A percentile compares a stretch with the other conserved stretches of the same genome.
Evolutionary conservation across 768 basidiomycete species (phyloP).

Genomic region (Saitozyma sp.): DNA sequence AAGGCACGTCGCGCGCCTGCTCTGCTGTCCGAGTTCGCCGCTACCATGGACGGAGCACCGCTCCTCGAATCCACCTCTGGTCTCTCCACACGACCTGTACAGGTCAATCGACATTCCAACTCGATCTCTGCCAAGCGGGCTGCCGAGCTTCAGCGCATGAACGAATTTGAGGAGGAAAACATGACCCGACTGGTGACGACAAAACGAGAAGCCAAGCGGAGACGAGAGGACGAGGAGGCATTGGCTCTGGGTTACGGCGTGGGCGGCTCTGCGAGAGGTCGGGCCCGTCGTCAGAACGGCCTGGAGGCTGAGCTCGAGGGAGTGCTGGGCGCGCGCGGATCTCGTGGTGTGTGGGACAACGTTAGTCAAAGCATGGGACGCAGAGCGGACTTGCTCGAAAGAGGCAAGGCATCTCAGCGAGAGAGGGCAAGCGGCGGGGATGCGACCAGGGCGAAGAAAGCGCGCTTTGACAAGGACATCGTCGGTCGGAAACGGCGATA

Average conservation of each 20-base stretch:
- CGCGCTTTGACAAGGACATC: conserved; percentile 38
- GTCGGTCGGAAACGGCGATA: not conserved
- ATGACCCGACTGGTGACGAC: conserved; percentile 86
- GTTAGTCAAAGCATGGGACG: conserved; percentile 35
- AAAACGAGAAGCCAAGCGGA: conserved; percentile 75
- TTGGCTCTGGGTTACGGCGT: conserved; percentile 71
- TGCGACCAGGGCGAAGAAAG: conserved; percentile 28
- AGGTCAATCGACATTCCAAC: conserved; percentile 39
- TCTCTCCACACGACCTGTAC: conserved; percentile 49
- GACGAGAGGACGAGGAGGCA: conserved; percentile 78
- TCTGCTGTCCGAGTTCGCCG: conserved; percentile 50
- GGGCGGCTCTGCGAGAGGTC: conserved; percentile 33
- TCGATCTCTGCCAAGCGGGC: conserved; percentile 67
- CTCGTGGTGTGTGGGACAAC: conserved; percentile 48
- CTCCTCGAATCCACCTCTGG: conserved; percentile 52
- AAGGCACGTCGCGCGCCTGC: conserved; percentile 57
- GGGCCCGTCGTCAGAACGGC: conserved; percentile 47
- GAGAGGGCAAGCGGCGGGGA: conserved; percentile 4
- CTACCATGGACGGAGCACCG: conserved; percentile 47
- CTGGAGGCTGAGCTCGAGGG: conserved; percentile 52
- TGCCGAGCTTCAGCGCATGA: conserved; percentile 73
- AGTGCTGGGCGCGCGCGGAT: conserved; percentile 47
- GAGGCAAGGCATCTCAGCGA: conserved; percentile 3
- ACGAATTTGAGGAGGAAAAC: conserved; percentile 91
- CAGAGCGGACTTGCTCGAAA: conserved; percentile 23